phyloP scores from a whole-genome alignment of 2,329 filamentous ascomycete genomes.

The Aspergillus tanneri region DNA sequence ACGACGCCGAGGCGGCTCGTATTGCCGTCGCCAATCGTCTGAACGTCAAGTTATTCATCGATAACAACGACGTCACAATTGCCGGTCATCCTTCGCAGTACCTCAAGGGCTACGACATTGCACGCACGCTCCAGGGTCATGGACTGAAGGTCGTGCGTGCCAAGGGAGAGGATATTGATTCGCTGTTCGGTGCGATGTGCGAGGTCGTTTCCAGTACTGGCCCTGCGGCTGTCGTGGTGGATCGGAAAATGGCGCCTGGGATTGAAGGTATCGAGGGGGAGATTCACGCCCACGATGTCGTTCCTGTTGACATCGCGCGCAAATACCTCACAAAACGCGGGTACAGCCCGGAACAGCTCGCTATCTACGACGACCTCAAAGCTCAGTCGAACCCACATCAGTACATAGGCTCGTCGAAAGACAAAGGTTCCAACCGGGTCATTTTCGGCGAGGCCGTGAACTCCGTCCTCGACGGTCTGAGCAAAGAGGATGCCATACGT shows the following conservation, averaged over 20 bases:
- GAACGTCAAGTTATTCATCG: slow-evolving; percentile 42
- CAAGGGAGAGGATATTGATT: slow-evolving; percentile 39
- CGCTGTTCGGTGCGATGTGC: slow-evolving; percentile 35
- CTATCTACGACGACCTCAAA: slow-evolving; percentile 39
- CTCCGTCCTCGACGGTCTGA: slow-evolving; percentile 35
- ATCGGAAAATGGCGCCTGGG: slow-evolving; percentile 39
- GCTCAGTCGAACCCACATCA: slow-evolving; percentile 30
- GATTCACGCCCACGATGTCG: slow-evolving; percentile 40
- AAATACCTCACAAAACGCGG: slow-evolving; percentile 40
- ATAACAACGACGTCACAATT: slow-evolving; percentile 45
- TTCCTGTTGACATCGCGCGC: slow-evolving; percentile 37
- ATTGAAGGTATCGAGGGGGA: slow-evolving; percentile 39
- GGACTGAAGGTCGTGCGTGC: slow-evolving; percentile 38
- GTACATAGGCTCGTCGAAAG: slow-evolving; percentile 36
- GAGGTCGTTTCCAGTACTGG: slow-evolving; percentile 34
- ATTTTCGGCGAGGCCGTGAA: slow-evolving; percentile 44
- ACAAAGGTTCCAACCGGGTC: slow-evolving; percentile 39
- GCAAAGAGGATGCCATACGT: slow-evolving; percentile 38
- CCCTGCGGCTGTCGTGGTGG: slow-evolving; percentile 33
- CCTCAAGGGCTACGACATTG: slow-evolving; percentile 38
- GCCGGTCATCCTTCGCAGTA: slow-evolving; percentile 43
- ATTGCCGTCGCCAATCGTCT: slow-evolving; percentile 39
- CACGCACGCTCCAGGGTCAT: slow-evolving; percentile 36
- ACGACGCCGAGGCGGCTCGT: slow-evolving; percentile 43
- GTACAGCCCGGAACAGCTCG: slow-evolving; percentile 34